Conservation (phyloP, 1,284 basidiomycete genomes). For the Salmacisia buchloeana region DNA sequence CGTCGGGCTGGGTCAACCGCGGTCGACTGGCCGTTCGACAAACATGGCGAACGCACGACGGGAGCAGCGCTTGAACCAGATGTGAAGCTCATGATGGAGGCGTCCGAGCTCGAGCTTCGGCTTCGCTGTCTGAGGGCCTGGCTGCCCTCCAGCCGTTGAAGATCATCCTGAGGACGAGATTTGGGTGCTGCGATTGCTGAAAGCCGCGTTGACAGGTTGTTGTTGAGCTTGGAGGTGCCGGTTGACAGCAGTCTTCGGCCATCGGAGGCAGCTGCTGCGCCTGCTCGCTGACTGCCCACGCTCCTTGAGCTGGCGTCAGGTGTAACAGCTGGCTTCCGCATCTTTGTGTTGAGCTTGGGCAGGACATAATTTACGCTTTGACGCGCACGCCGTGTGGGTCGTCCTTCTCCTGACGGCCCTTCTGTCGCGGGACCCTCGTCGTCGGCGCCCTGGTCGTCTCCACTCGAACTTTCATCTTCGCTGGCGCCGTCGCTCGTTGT, state of each 20-base stretch:
- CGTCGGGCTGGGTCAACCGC: too few relatives aligned
- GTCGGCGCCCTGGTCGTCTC: background rate
- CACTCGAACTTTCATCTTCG: background rate
- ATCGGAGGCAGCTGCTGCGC: too few relatives aligned
- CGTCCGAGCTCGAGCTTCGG: constrained; percentile 6
- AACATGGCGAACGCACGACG: background rate
- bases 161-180: too few relatives aligned
- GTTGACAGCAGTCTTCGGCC: too few relatives aligned
- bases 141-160: too few relatives aligned
- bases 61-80: background rate
- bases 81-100: background rate
- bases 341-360: constrained; percentile 50
- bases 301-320: too few relatives aligned
- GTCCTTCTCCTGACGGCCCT: background rate
- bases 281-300: too few relatives aligned
- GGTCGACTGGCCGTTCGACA: too few relatives aligned
- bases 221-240: too few relatives aligned
- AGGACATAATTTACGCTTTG: constrained; percentile 48
- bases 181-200: too few relatives aligned
- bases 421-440: background rate
- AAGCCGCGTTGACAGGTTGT: too few relatives aligned
- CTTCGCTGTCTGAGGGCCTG: background rate
- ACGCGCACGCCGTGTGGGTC: constrained; percentile 22
- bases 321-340: constrained; percentile 50
- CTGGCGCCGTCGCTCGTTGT: too few relatives aligned